Base-by-base conservation (phyloP, 108 stramenopile genomes). In the Cafeteria roenbergensis region DNA sequence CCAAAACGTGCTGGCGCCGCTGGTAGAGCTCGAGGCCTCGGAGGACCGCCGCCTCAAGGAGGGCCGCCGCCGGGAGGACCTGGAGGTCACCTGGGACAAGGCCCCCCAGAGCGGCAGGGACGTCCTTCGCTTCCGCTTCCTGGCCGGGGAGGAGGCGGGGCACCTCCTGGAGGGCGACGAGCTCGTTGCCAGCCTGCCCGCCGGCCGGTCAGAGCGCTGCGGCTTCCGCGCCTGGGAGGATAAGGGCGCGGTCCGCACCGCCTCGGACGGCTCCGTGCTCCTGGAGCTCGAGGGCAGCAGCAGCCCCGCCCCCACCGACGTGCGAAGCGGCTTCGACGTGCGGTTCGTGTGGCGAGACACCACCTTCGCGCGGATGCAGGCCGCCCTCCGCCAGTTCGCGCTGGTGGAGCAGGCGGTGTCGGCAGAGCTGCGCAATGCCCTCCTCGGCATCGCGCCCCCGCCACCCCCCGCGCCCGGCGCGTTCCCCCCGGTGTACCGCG, bases 21-120 rank as follows among this genome's bases (percentile, higher is more conserved):
- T 98, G 36, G 94, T 98, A 31, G 90, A 98, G 71, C 79, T 93
- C 60, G 96, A 98, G 79, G 96, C 94, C 0, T 94, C 95, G 78
- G 92, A 95, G 61, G 96, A 98, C 8, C 64, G 65, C 25, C 85
- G 85, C 59, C 87, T 91, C 70, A 95, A 92, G 77, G 92, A 92
- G 62, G 80, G 78, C 67, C 69, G 92, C 70, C 84, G 85, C 24
- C 88, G 90, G 77, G 91, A 91, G 65, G 78, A 74, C 24, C 76
- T 97, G 62, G 74, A 77, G 28, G 85, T 97, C 20, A 71, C 83
- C 1, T 97, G 96, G 96, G 91, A 90, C 62, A 84, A 86, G 65
- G 86, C n/a, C n/a, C n/a, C 88, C 42, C 80, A 93, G 68, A 77
- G 81, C 37, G 89, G 88, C 34, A 85, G 84, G 72, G 77, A 82